These are phyloP conservation scores for Botrytis pseudocinerea DNA, from an alignment of 2,329 filamentous ascomycete genomes.

Conservation along the genomic window DNA sequence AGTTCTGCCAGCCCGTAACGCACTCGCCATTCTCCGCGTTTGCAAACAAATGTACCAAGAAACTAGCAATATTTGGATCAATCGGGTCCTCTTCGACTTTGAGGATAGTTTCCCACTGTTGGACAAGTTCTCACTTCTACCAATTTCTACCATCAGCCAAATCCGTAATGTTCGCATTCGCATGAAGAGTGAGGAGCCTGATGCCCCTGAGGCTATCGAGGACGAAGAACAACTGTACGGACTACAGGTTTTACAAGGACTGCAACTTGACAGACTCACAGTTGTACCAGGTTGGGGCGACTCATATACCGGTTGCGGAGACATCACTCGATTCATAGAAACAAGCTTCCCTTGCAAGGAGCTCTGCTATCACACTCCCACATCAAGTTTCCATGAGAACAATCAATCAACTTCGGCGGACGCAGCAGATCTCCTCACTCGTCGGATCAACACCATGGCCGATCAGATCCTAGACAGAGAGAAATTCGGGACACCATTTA, in stretches of 20 bases:
- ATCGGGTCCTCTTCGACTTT: background rate
- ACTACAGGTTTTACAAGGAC: background rate
- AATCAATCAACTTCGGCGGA: too few relatives aligned
- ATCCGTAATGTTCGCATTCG: slow-evolving; percentile 1
- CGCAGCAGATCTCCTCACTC: background rate
- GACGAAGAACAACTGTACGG: background rate
- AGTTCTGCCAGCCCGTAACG: background rate
- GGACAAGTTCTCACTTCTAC: background rate
- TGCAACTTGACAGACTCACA: background rate
- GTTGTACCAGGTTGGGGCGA: background rate
- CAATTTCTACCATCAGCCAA: background rate
- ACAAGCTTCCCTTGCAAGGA: slow-evolving; percentile 2
- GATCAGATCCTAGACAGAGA: background rate
- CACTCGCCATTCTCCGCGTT: background rate
- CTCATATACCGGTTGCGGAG: background rate
- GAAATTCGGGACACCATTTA: background rate
- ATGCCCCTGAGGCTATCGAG: background rate
- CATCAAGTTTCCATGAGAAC: background rate
- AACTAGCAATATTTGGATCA: background rate
- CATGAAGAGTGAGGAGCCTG: background rate
- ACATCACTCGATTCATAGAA: background rate
- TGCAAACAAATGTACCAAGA: background rate
- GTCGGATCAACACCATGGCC: background rate
- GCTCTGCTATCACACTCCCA: background rate
- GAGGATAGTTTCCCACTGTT: background rate